Percentiles rank a stretch among this genome's conserved stretches.
Conservation (phyloP, 768 basidiomycete genomes). For the Pisolithus marmoratus region DNA sequence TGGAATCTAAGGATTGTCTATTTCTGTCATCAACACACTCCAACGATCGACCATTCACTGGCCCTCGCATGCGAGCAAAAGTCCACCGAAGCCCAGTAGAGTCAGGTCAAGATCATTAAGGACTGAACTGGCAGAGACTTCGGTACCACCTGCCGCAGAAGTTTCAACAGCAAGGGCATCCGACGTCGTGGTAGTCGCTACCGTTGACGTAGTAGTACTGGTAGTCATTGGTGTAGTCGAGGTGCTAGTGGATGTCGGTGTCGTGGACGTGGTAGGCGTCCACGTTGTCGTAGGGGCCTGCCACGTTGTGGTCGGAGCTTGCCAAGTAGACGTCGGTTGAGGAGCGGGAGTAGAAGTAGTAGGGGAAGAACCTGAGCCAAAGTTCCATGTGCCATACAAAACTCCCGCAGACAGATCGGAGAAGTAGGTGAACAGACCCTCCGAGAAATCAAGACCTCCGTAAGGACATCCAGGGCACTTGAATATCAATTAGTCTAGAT, state of each 20-base stretch:
- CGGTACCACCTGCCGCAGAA: conserved; percentile 6
- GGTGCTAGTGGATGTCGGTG: conserved; percentile 19
- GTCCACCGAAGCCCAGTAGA: conserved; percentile 14
- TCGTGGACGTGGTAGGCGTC: conserved; percentile 16
- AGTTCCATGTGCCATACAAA: conserved; percentile 55
- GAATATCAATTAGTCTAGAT: neutral
- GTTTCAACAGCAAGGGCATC: conserved; percentile 5
- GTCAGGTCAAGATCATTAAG: conserved; percentile 12
- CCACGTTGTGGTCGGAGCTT: conserved; percentile 5
- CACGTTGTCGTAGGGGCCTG: conserved; percentile 7
- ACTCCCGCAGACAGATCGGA: conserved; percentile 43
- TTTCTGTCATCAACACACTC: neutral
- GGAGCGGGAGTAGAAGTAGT: conserved; percentile 16
- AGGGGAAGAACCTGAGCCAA: conserved; percentile 20
- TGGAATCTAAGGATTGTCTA: neutral
- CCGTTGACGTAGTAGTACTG: conserved; percentile 9
- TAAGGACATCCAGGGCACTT: conserved; percentile 66
- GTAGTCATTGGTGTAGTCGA: conserved; percentile 1
- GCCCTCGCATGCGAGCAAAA: conserved; percentile 12
- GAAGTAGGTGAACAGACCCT: conserved; percentile 63
- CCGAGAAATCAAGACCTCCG: conserved; percentile 63
- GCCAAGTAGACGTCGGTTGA: conserved; percentile 17
- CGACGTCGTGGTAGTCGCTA: conserved; percentile 16
- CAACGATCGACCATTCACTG: neutral
- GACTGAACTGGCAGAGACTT: conserved; percentile 3